Conservation (phyloP, 768 basidiomycete species). For the Lactarius vividus region DNA sequence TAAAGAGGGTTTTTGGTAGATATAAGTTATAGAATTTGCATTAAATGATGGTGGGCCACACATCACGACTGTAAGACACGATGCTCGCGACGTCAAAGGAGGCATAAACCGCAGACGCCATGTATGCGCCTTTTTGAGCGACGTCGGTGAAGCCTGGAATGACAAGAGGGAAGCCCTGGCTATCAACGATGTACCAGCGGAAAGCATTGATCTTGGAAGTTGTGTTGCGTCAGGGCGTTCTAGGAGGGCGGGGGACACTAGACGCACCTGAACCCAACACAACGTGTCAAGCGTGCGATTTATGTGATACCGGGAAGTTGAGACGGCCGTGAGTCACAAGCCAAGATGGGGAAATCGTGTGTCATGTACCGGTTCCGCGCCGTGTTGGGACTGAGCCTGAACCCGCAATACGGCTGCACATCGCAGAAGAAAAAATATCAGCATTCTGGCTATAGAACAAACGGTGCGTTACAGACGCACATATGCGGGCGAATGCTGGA, state of each 20-base stretch:
- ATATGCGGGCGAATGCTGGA: slow-evolving; percentile 49
- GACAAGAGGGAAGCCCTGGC: slow-evolving; percentile 49
- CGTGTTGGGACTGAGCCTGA: no score
- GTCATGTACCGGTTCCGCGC: no score
- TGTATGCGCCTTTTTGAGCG: no score
- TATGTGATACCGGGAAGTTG: slow-evolving; percentile 2
- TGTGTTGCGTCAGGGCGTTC: slow-evolving; percentile 29
- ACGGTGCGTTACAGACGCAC: slow-evolving; percentile 30
- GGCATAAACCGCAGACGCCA: slow-evolving; percentile 31
- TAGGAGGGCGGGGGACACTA: not conserved
- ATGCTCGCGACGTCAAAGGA: no score
- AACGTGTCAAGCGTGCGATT: slow-evolving; percentile 15
- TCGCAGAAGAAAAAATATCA: not conserved
- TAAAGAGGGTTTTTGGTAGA: slow-evolving; percentile 23
- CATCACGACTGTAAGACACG: slow-evolving; percentile 43
- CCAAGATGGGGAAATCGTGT: no score
- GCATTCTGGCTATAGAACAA: not conserved
- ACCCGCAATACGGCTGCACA: not conserved
- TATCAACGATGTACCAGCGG: slow-evolving; percentile 50
- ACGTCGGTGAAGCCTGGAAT: no score
- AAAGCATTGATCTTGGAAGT: slow-evolving; percentile 42
- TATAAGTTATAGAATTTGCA: not conserved
- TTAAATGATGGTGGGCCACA: slow-evolving; percentile 27
- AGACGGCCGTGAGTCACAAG: not conserved
- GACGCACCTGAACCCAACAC: slow-evolving; percentile 27